These are phyloP conservation scores for Fusarium fujikuroi DNA, from an alignment of 2,329 filamentous ascomycete genomes.

Conservation along the genomic window DNA sequence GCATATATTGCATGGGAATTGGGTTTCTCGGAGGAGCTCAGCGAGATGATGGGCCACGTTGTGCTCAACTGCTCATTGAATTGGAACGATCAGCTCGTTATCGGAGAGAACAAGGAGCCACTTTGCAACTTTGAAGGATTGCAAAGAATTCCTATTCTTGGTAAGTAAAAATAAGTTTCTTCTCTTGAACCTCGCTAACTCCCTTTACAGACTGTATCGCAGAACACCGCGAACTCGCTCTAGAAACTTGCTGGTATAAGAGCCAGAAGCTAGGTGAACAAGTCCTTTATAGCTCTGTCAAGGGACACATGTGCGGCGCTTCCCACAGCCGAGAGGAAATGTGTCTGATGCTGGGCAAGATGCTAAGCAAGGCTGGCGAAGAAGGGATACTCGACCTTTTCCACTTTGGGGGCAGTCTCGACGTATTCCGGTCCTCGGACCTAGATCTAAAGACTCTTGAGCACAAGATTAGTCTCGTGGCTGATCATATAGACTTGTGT, in stretches of 20 bases:
- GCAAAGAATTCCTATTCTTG: conserved; percentile 11
- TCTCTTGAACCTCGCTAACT: neutral
- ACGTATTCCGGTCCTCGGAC: neutral
- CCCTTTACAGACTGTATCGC: conserved; percentile 9
- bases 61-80: neutral
- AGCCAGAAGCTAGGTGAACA: conserved; percentile 13
- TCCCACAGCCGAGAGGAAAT: neutral
- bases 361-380: conserved; percentile 19
- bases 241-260: conserved; percentile 13
- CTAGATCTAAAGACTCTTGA: neutral
- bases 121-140: conserved; percentile 2
- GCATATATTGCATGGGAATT: conserved; percentile 32
- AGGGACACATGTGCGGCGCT: neutral
- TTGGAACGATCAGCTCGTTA: conserved; percentile 2
- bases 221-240: conserved; percentile 11
- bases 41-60: neutral
- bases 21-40: conserved; percentile 12
- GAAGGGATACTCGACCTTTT: conserved; percentile 23
- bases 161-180: neutral
- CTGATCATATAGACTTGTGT: conserved; percentile 14
- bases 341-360: conserved; percentile 16
- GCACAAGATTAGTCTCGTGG: conserved; percentile 4
- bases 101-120: neutral
- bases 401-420: neutral
- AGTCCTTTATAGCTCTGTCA: conserved; percentile 4